phyloP scores from a whole-genome alignment of 345 rosid species.

The Gossypium arboreum region DNA sequence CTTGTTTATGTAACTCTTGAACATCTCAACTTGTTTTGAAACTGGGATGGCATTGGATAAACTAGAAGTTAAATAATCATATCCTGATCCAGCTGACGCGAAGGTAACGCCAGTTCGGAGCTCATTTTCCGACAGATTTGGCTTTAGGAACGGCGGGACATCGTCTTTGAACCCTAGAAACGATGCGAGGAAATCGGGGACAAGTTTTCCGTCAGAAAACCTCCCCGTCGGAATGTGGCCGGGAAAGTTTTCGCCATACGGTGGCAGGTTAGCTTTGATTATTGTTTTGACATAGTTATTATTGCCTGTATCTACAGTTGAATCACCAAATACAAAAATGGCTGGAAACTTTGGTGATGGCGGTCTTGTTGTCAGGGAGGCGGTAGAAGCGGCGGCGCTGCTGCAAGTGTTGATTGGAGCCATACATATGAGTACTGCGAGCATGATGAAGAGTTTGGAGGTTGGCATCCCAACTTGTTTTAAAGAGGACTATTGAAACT shows the following conservation, averaged over 20 bases:
- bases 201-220: slow-evolving; percentile 43
- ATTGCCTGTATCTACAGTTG: slow-evolving; percentile 26
- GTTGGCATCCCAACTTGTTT: neutral
- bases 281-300: slow-evolving; percentile 25
- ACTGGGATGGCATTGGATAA: slow-evolving; percentile 27
- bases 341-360: neutral
- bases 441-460: neutral
- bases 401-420: neutral
- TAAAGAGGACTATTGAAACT: neutral
- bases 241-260: slow-evolving; percentile 44
- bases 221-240: slow-evolving; percentile 39
- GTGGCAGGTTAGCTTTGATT: slow-evolving; percentile 25
- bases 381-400: neutral
- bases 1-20: slow-evolving; percentile 37
- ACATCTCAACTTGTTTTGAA: slow-evolving; percentile 36
- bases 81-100: slow-evolving; percentile 47
- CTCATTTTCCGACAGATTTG: slow-evolving; percentile 26
- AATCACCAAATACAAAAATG: slow-evolving; percentile 21
- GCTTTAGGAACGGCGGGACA: slow-evolving; percentile 43
- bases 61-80: slow-evolving; percentile 30
- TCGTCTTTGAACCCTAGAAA: slow-evolving; percentile 36
- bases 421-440: neutral
- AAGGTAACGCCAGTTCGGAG: slow-evolving; percentile 37
- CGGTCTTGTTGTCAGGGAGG: neutral
- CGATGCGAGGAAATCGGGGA: slow-evolving; percentile 41